Conservation (phyloP, 2,329 filamentous ascomycete species). For the Xylaria sp. region DNA sequence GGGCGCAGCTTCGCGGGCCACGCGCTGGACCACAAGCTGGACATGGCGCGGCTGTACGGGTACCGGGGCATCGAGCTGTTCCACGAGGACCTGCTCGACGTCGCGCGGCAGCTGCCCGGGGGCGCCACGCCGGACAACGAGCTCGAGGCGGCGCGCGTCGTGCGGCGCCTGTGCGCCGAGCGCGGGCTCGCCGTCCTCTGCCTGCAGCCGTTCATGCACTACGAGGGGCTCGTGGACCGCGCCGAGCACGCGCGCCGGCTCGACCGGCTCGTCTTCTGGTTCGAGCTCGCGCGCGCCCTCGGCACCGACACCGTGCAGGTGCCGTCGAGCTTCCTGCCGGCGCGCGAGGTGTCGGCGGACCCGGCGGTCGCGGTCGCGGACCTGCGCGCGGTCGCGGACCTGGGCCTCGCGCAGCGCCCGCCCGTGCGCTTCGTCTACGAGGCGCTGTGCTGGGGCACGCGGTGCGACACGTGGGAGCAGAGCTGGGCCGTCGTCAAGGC, state of each 20-base stretch:
- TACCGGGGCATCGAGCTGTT: conserved; percentile 76
- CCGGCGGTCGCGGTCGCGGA: conserved; percentile 62
- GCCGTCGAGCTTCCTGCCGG: conserved; percentile 69
- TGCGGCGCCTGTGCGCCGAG: conserved; percentile 59
- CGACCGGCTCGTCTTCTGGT: conserved; percentile 69
- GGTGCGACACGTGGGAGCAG: conserved; percentile 70
- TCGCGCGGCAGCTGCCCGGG: conserved; percentile 52
- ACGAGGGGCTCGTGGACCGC: conserved; percentile 72
- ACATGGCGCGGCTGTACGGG: conserved; percentile 65
- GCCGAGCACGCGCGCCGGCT: conserved; percentile 59
- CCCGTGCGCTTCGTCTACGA: conserved; percentile 74
- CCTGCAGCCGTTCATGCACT: conserved; percentile 77
- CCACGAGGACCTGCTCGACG: conserved; percentile 72
- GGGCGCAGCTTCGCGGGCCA: conserved; percentile 72
- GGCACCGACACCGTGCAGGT: conserved; percentile 74
- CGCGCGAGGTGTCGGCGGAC: conserved; percentile 47
- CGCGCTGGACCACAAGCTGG: conserved; percentile 66
- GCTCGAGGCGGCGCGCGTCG: conserved; percentile 59
- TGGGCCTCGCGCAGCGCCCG: conserved; percentile 60
- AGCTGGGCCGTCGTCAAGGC: conserved; percentile 68
- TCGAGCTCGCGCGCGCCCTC: conserved; percentile 64
- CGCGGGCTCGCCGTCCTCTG: conserved; percentile 63
- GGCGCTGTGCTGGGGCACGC: conserved; percentile 71
- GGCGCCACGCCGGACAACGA: conserved; percentile 48
- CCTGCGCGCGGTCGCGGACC: conserved; percentile 65